Evolutionary conservation across 208 protist genomes (phyloP).

Genomic region (Tritrichomonas foetus): DNA sequence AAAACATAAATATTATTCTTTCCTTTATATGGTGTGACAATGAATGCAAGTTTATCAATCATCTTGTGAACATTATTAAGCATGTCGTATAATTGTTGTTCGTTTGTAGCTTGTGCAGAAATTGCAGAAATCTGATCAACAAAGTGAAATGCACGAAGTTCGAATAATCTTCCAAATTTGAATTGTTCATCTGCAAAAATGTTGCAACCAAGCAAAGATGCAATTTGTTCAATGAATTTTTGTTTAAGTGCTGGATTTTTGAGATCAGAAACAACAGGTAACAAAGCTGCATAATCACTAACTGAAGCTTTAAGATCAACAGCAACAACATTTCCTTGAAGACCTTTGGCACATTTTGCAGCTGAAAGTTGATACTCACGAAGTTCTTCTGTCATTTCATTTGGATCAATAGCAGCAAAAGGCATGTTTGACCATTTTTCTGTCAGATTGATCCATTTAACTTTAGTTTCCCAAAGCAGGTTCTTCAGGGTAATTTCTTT

Average conservation of each 20-base stretch:
- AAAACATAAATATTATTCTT: not conserved
- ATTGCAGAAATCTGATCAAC: not conserved
- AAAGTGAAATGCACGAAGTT: not conserved
- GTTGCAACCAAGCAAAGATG: not conserved
- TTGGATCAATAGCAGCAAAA: not conserved
- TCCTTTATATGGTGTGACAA: not conserved
- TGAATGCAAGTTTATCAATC: not conserved
- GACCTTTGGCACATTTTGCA: not conserved
- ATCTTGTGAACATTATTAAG: conserved; percentile 22
- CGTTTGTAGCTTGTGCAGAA: not conserved
- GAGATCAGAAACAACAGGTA: not conserved
- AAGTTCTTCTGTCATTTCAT: not conserved
- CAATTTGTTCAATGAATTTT: not conserved
- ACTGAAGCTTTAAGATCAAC: not conserved
- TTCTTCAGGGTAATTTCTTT: conserved; percentile 36
- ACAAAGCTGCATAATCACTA: not conserved
- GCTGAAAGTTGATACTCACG: not conserved
- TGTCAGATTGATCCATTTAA: not conserved
- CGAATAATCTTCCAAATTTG: conserved; percentile 27
- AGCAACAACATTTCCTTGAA: not conserved
- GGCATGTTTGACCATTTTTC: conserved; percentile 23
- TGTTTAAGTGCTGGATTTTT: conserved; percentile 20
- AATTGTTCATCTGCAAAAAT: not conserved
- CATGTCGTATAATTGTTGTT: not conserved
- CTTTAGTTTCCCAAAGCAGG: not conserved